Percentiles rank a stretch among this genome's conserved stretches.
Evolutionary conservation across 1,139 yeast species (phyloP).

Genomic region (Magnusiomyces clavatus): DNA sequence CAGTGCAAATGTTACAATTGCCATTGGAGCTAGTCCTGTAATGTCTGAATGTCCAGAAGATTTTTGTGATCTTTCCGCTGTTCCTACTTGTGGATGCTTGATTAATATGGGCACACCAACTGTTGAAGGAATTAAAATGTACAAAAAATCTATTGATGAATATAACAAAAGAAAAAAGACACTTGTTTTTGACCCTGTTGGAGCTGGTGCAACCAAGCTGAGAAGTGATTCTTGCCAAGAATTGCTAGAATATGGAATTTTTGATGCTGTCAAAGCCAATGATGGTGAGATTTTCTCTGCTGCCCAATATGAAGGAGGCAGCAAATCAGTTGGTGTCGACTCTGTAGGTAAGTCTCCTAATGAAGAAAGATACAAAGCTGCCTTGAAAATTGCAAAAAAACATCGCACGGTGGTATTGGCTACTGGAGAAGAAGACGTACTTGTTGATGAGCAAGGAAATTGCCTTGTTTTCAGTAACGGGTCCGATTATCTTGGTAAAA

Average conservation of each 20-base stretch:
- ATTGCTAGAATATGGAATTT: slow-evolving; percentile 50
- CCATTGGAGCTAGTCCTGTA: slow-evolving; percentile 81
- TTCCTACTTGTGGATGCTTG: slow-evolving; percentile 44
- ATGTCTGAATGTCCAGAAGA: slow-evolving; percentile 80
- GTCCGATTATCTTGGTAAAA: slow-evolving; percentile 53
- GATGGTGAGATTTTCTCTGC: slow-evolving; percentile 65
- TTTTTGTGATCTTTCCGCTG: slow-evolving; percentile 54
- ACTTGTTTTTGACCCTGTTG: slow-evolving; percentile 84
- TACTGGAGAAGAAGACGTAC: slow-evolving; percentile 50
- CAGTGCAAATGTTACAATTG: slow-evolving; percentile 82
- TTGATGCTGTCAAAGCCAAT: slow-evolving; percentile 77
- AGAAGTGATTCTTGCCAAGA: slow-evolving; percentile 44
- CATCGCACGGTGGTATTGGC: slow-evolving; percentile 62
- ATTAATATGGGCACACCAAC: slow-evolving; percentile 74
- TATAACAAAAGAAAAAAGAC: slow-evolving; percentile 56
- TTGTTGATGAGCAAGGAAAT: slow-evolving; percentile 38
- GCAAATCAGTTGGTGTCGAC: slow-evolving; percentile 27
- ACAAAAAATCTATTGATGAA: slow-evolving; percentile 45
- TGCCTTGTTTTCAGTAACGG: slow-evolving; percentile 46
- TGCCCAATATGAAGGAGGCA: slow-evolving; percentile 25
- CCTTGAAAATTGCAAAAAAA: slow-evolving; percentile 45
- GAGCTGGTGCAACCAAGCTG: slow-evolving; percentile 70
- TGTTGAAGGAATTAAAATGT: slow-evolving; percentile 38
- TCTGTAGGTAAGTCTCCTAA: slow-evolving; percentile 32
- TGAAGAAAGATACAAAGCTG: slow-evolving; percentile 28